Evolutionary conservation across 2,329 filamentous ascomycete genomes (phyloP).

Genomic region (Atkinsonella hypoxylon): DNA sequence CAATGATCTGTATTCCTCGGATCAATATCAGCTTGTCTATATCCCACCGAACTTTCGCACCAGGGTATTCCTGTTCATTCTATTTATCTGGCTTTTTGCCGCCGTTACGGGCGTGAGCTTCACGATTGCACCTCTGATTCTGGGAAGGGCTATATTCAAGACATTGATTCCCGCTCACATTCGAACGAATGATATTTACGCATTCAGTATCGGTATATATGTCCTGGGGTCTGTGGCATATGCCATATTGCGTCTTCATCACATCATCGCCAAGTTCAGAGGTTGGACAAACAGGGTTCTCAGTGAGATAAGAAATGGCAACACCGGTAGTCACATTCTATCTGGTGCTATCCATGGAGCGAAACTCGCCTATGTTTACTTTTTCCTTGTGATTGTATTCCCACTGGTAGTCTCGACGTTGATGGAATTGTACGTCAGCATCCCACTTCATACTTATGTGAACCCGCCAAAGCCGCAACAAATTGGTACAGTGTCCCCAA

Average conservation of each 20-base stretch:
- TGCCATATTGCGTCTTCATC: constrained; percentile 38
- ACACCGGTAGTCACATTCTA: constrained; percentile 14
- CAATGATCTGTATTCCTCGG: constrained; percentile 39
- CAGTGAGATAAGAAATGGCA: constrained; percentile 12
- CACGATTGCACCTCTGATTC: constrained; percentile 75
- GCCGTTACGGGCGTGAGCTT: constrained; percentile 74
- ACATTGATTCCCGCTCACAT: constrained; percentile 58
- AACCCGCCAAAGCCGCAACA: constrained; percentile 25
- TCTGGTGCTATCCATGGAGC: constrained; percentile 19
- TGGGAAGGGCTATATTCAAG: constrained; percentile 71
- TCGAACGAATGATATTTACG: constrained; percentile 88
- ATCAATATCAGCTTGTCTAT: constrained; percentile 61
- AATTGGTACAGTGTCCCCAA: constrained; percentile 12
- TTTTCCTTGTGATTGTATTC: constrained; percentile 63
- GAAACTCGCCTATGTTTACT: constrained; percentile 61
- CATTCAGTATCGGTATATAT: constrained; percentile 84
- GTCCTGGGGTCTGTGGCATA: constrained; percentile 60
- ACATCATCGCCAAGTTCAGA: constrained; percentile 22
- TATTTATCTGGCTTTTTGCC: constrained; percentile 88
- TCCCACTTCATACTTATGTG: constrained; percentile 76
- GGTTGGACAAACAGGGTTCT: constrained; percentile 17
- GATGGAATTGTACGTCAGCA: constrained; percentile 77
- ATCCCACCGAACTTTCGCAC: constrained; percentile 74
- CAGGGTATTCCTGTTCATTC: constrained; percentile 74
- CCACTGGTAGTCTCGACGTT: constrained; percentile 69